Evolutionary conservation across 257 asterid species (phyloP).

Genomic region (Catharanthus roseus): DNA sequence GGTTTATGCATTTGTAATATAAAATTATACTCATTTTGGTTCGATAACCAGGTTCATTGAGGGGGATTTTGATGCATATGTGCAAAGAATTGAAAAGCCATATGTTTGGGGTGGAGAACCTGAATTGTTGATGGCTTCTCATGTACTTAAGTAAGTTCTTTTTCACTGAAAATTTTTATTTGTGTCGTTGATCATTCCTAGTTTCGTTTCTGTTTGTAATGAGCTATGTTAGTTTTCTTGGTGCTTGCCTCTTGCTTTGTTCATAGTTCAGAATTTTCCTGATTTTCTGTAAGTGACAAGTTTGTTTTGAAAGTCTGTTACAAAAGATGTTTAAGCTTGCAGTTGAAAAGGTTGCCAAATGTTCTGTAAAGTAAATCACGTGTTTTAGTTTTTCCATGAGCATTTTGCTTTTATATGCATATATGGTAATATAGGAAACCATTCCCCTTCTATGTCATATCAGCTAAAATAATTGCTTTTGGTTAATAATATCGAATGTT

Average conservation of each 20-base stretch:
- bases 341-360: background rate
- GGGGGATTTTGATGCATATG: conserved; percentile 74
- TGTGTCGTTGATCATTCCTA: background rate
- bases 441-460: background rate
- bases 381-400: background rate
- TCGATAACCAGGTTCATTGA: conserved; percentile 45
- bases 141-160: conserved; percentile 64
- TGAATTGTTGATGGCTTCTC: conserved; percentile 78
- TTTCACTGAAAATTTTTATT: background rate
- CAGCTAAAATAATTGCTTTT: background rate
- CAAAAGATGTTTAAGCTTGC: background rate
- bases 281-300: background rate
- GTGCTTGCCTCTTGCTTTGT: background rate
- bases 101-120: conserved; percentile 95
- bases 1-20: background rate
- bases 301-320: background rate
- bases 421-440: background rate
- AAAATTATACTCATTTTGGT: background rate
- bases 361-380: background rate
- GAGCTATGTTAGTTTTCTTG: background rate
- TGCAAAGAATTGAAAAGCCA: conserved; percentile 61
- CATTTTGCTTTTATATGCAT: background rate
- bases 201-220: background rate
- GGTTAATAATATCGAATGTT: background rate
- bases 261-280: background rate